These are phyloP conservation scores for Oryza nivara DNA, from an alignment of 176 grass and related monocot species.

Conservation along the genomic window DNA sequence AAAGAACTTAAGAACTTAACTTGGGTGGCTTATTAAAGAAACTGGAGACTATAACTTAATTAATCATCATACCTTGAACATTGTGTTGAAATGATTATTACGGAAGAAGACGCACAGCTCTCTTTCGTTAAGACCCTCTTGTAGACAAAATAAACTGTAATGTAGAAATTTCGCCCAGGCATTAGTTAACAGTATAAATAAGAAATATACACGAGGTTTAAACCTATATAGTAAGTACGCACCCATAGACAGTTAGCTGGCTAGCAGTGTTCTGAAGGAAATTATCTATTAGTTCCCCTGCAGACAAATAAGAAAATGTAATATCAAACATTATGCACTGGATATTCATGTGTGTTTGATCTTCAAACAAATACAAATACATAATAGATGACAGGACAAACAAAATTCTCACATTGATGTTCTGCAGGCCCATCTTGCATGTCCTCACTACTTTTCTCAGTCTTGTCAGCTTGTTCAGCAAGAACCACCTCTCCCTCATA, in stretches of 20 bases:
- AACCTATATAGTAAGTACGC: constrained; percentile 25
- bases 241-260: constrained; percentile 98
- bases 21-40: constrained; percentile 1
- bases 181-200: constrained; percentile 13
- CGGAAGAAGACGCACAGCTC: constrained; percentile 97
- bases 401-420: constrained; percentile 72
- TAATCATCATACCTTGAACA: constrained; percentile 85
- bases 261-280: constrained; percentile 84
- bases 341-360: constrained; percentile 25
- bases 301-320: constrained; percentile 44
- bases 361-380: neutral
- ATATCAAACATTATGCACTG: constrained; percentile 29
- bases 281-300: constrained; percentile 89
- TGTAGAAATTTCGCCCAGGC: constrained; percentile 30
- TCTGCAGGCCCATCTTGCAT: constrained; percentile 42
- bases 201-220: neutral
- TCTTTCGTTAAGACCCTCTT: constrained; percentile 94
- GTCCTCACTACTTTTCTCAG: constrained; percentile 38
- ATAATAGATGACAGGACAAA: neutral
- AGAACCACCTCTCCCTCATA: constrained; percentile 90
- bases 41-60: neutral
- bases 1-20: constrained; percentile 7
- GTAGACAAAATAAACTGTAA: constrained; percentile 90
- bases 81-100: constrained; percentile 99
- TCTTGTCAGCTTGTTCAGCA: constrained; percentile 67